Conservation (phyloP, 192 early-diverging fungal species). For the Backusella parvicylindrica region DNA sequence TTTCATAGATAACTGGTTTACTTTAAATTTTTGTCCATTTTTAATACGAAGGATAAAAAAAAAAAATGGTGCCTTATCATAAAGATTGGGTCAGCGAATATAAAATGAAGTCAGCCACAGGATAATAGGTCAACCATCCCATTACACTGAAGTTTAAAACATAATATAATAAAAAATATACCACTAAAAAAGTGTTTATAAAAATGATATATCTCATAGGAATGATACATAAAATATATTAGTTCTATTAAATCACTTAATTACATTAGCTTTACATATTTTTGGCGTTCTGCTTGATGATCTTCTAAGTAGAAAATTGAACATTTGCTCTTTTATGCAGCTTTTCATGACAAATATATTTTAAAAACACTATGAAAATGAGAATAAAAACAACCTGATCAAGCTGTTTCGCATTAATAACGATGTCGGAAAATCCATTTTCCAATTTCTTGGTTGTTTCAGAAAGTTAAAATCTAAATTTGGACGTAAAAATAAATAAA, state of each 20-base stretch:
- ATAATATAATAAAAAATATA: too few species aligned
- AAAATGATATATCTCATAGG: too few species aligned
- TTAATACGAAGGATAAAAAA: too few species aligned
- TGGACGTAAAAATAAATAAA: not conserved
- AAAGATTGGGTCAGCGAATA: not conserved
- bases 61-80: too few species aligned
- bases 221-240: too few species aligned
- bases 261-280: too few species aligned
- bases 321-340: not conserved
- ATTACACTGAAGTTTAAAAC: too few species aligned
- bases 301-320: not conserved
- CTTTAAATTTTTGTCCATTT: not conserved
- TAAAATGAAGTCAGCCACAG: not conserved
- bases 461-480: not conserved
- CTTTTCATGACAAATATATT: not conserved
- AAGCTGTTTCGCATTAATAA: not conserved
- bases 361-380: not conserved
- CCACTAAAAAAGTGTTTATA: too few species aligned
- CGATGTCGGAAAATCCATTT: not conserved
- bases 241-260: too few species aligned
- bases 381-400: not conserved
- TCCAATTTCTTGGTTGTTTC: not conserved
- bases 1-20: slow-evolving; percentile 46
- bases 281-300: not conserved
- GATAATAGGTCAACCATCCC: not conserved